Percentiles rank a stretch among this genome's conserved stretches.
These are phyloP conservation scores for Macrophomina phaseolina DNA, from an alignment of 2,329 filamentous ascomycete species.

Conservation along the genomic window DNA sequence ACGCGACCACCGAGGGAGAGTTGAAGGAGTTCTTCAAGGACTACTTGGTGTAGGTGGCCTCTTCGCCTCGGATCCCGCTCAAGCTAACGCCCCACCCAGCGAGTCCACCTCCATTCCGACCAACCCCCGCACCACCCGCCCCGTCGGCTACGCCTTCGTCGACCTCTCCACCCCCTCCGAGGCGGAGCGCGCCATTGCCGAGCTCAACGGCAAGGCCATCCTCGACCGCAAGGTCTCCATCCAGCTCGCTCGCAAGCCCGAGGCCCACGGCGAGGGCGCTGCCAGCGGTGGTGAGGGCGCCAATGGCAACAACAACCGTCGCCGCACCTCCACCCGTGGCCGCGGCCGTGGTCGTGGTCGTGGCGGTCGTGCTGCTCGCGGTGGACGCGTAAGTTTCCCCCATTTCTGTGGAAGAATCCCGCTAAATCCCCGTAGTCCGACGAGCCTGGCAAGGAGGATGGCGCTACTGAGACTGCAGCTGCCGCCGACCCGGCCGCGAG, in stretches of 20 bases:
- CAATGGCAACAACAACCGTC: constrained; percentile 63
- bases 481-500: constrained; percentile 51
- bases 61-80: constrained; percentile 4
- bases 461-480: constrained; percentile 51
- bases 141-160: constrained; percentile 98
- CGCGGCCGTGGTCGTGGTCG: constrained; percentile 65
- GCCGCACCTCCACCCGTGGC: constrained; percentile 61
- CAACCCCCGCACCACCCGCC: constrained; percentile 98
- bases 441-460: constrained; percentile 46
- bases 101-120: constrained; percentile 99
- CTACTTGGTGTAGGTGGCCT: constrained; percentile 90
- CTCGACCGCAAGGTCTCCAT: constrained; percentile 99
- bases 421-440: background rate
- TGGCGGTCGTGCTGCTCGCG: constrained; percentile 65
- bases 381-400: constrained; percentile 70
- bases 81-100: constrained; percentile 57
- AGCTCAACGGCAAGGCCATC: constrained; percentile 97
- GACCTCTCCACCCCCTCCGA: constrained; percentile 93
- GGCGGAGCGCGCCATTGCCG: constrained; percentile 91
- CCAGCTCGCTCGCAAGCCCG: constrained; percentile 96
- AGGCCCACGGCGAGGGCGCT: constrained; percentile 76
- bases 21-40: constrained; percentile 99
- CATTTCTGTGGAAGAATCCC: constrained; percentile 31
- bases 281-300: constrained; percentile 75
- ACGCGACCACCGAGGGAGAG: constrained; percentile 99